Base-by-base conservation (phyloP, 345 rosid species). In the Adansonia digitata region DNA sequence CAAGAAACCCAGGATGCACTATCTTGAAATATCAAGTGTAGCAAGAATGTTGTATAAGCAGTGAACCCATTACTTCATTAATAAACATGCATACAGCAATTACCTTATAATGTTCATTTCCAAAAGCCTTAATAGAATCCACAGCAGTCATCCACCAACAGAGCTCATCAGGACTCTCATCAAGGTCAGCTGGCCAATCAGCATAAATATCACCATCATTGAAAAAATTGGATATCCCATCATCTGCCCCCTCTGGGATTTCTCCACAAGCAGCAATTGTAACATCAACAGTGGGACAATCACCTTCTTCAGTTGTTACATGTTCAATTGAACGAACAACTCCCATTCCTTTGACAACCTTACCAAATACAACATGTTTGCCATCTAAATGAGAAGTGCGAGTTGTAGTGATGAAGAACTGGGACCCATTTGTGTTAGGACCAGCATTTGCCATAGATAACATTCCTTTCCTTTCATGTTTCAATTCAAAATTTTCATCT, bases 401-500 rank as follows among this genome's bases (percentile, higher is more conserved):
- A 0, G 97, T 84, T 0, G 98, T 93, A 3, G 97, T 93, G 70
- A 95, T 91, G 81, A 95, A 93, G 87, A 93, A 95, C 88, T 93
- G 97, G 29, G 99, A 95, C 0, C 90, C 97, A 62, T 95, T 95
- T 18, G 99, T 95, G 83, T 93, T 74, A 13, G 94, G 86, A 31
- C 97, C 98, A 40, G 91, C 51, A 72, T 91, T 95, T 37, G 97
- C 97, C 99, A 95, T 93, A 1, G 99, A 91, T 18, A 95, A 72
- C 92, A 93, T 90, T 56, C 99, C 98, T 78, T 93, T 93, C 79
- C 97, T 86, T 85, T 95, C 99, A 77, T 95, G 99, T 73, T 95
- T 95, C 73, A 89, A 10, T 2, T 89, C 91, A 55, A 93, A 93
- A 56, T 90, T 93, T 82, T 95, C 99, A 77, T 95, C 97, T 46